A percentile compares a stretch with the other conserved stretches of the same genome.
Evolutionary conservation across 768 basidiomycete genomes (phyloP).

Genomic region (Lentinula raphanica): DNA sequence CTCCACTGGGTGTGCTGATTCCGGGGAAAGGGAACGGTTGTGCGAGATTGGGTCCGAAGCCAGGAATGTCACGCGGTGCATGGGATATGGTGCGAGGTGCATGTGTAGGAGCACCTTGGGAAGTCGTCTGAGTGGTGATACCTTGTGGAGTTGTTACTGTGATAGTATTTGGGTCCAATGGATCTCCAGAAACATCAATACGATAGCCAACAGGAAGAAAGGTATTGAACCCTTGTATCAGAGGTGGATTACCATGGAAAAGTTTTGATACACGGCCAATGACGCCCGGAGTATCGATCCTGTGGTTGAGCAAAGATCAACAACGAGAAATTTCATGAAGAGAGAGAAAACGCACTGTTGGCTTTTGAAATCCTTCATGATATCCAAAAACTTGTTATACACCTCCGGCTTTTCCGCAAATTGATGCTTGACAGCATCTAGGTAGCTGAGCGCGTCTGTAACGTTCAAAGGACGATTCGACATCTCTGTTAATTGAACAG

Average conservation of each 20-base stretch:
- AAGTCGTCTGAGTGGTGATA: constrained; percentile 62
- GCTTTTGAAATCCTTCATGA: constrained; percentile 99
- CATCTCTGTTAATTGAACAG: constrained; percentile 30
- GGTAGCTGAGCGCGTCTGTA: constrained; percentile 87
- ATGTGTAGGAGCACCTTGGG: constrained; percentile 16
- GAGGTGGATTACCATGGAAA: constrained; percentile 82
- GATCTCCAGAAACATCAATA: constrained; percentile 78
- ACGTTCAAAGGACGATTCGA: constrained; percentile 82
- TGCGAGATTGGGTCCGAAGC: constrained; percentile 25
- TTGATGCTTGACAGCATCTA: constrained; percentile 89
- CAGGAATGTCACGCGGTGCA: constrained; percentile 25
- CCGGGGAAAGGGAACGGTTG: constrained; percentile 29
- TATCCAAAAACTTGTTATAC: constrained; percentile 91
- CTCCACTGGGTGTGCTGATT: constrained; percentile 14
- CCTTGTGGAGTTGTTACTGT: constrained; percentile 79
- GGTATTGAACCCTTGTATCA: constrained; percentile 98
- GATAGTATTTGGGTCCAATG: constrained; percentile 64
- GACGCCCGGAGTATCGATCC: constrained; percentile 96
- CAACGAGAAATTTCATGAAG: constrained; percentile 9
- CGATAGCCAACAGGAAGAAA: constrained; percentile 93
- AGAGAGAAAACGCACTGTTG: constrained; percentile 60
- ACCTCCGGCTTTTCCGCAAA: constrained; percentile 92
- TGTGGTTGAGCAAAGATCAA: constrained; percentile 28
- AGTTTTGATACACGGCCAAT: constrained; percentile 91
- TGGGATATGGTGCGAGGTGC: constrained; percentile 4